phyloP scores from a whole-genome alignment of 371 early-diverging fungal genomes.

The Smittium culicis region DNA sequence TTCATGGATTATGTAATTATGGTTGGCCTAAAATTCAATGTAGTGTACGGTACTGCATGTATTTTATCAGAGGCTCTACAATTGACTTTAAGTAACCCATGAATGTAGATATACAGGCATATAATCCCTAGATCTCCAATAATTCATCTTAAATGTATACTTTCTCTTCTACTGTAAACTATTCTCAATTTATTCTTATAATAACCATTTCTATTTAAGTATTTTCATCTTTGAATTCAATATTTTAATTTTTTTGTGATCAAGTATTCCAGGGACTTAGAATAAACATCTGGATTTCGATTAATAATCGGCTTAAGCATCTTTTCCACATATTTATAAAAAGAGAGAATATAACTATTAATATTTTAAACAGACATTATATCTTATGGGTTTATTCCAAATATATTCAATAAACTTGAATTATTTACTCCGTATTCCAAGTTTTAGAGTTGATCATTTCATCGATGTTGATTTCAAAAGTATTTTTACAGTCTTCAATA shows the following conservation, averaged over 20 bases:
- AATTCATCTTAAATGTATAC: constrained; percentile 1
- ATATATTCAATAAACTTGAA: not conserved
- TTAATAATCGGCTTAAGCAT: constrained; percentile 9
- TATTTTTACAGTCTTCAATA: not conserved
- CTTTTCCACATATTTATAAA: constrained; percentile 10
- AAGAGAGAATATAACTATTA: not conserved
- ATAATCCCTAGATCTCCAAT: not conserved
- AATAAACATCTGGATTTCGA: not conserved
- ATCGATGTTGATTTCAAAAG: not conserved
- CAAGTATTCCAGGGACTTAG: not conserved
- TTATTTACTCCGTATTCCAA: not conserved
- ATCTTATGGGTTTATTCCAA: not conserved
- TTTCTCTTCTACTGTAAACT: constrained; percentile 5
- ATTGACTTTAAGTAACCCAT: constrained; percentile 11
- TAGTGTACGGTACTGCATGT: constrained; percentile 10
- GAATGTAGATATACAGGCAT: constrained; percentile 8
- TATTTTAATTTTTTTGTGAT: not conserved
- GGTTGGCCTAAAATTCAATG: constrained; percentile 9
- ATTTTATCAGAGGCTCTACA: constrained; percentile 9
- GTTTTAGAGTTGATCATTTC: too few relatives aligned
- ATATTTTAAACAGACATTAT: not conserved
- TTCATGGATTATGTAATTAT: constrained; percentile 3
- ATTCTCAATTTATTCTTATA: constrained; percentile 5
- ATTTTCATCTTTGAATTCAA: not conserved
- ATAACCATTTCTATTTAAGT: not conserved